phyloP scores from a whole-genome alignment of 2,329 filamentous ascomycete species.

The Fusarium caatingaense region DNA sequence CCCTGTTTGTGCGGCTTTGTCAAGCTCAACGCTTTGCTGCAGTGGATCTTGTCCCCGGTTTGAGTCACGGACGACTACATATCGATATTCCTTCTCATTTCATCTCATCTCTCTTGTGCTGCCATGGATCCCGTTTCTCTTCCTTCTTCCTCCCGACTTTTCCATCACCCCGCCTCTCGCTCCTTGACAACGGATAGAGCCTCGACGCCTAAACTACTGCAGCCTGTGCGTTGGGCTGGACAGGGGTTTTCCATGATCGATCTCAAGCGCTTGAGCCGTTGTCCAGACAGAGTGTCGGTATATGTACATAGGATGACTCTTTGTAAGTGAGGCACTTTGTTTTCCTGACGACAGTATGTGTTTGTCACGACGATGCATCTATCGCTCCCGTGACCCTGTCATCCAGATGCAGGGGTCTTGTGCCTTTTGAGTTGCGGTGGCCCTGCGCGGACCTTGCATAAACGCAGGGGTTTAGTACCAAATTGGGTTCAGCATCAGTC shows the following conservation, averaged over 20 bases:
- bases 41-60: constrained; percentile 31
- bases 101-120: constrained; percentile 4
- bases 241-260: constrained; percentile 19
- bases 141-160: constrained; percentile 9
- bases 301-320: constrained; percentile 21
- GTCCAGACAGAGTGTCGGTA: constrained; percentile 23
- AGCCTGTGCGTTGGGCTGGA: constrained; percentile 23
- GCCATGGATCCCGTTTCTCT: not conserved
- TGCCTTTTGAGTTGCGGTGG: constrained; percentile 15
- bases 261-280: constrained; percentile 17
- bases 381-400: constrained; percentile 19
- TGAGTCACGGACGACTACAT: constrained; percentile 10
- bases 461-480: constrained; percentile 24
- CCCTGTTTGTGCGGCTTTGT: constrained; percentile 33
- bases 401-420: constrained; percentile 25
- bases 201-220: constrained; percentile 21
- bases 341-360: constrained; percentile 7
- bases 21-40: constrained; percentile 29
- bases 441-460: constrained; percentile 33
- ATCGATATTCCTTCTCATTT: constrained; percentile 9
- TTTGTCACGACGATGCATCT: constrained; percentile 18
- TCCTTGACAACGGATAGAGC: constrained; percentile 23
- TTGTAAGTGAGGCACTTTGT: constrained; percentile 18
- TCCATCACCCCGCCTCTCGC: constrained; percentile 13
- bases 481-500: constrained; percentile 35